Evolutionary conservation across 108 stramenopile species (phyloP).

Genomic region (Cyclotella baltica): DNA sequence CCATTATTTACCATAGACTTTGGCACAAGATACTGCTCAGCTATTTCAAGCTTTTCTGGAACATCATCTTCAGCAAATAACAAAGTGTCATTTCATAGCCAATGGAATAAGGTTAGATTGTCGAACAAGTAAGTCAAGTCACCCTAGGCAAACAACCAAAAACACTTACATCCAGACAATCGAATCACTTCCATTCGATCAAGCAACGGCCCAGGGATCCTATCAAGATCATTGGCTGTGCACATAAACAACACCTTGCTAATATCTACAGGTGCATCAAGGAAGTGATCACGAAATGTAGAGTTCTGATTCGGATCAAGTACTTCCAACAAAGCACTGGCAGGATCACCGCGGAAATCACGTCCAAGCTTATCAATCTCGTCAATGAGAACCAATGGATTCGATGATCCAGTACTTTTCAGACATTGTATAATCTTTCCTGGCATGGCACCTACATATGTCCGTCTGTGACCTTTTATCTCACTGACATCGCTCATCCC

Average conservation of each 20-base stretch:
- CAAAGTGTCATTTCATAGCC: neutral
- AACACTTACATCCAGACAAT: slow-evolving; percentile 77
- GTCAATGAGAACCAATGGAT: slow-evolving; percentile 97
- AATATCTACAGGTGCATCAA: slow-evolving; percentile 98
- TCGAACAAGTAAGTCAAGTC: too few species aligned
- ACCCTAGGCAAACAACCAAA: too few species aligned
- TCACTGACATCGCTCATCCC: slow-evolving; percentile 94
- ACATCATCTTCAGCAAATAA: slow-evolving; percentile 78
- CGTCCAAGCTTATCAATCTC: slow-evolving; percentile 98
- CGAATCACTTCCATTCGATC: slow-evolving; percentile 99
- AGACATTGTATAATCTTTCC: slow-evolving; percentile 97
- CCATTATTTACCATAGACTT: slow-evolving; percentile 92
- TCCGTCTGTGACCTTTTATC: slow-evolving; percentile 98
- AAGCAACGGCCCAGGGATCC: slow-evolving; percentile 94
- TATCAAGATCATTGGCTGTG: slow-evolving; percentile 94
- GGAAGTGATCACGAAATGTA: slow-evolving; percentile 94
- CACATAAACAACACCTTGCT: slow-evolving; percentile 98
- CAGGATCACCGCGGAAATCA: slow-evolving; percentile 94
- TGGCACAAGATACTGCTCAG: slow-evolving; percentile 95
- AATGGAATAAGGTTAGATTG: neutral
- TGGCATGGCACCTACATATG: slow-evolving; percentile 98
- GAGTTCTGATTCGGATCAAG: slow-evolving; percentile 94
- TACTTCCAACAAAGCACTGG: slow-evolving; percentile 94
- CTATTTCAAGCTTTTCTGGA: slow-evolving; percentile 97
- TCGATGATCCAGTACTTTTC: slow-evolving; percentile 83